Base-by-base conservation (phyloP, 495 filamentous ascomycete genomes). In the Hypoxylon rickii region DNA sequence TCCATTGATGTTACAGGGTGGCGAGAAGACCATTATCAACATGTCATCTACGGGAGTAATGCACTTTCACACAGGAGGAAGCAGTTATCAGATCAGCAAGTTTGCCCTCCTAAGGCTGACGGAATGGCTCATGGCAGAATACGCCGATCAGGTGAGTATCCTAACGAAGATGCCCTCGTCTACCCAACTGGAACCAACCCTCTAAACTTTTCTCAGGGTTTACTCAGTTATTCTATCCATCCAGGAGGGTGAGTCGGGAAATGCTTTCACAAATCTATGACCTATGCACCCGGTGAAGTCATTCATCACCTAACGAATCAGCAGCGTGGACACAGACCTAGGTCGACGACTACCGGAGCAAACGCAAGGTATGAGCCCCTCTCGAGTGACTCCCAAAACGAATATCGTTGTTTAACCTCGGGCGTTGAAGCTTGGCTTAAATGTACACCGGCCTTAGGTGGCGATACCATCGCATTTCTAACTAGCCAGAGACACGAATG, bases 1-100 rank as follows among this genome's bases (percentile, higher is more conserved):
- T 22, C 75, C 79, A 0, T 41, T 84, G 22, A 54, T 83, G 43
- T 51, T 79, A 36, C 68, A 71, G 38, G 73, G 70, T 5, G 69
- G 73, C 0, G 71, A 75, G 0, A 80, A 82, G 64, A 78, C 72
- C 0, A 70, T 82, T 38, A 56, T 83, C 31, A 78, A 71, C 32
- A 43, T 83, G 19, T 63, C 64, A 4, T 75, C 69, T 16, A 60
- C 74, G 7, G 80, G 75, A 1, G 76, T 73, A 0, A 66, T 72
- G 48, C 41, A 51, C 33, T 43, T 72, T 7, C 43, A 51, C 0
- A 58, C 61, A 0, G 71, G 71, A 0, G 65, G 51, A 10, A 75
- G 69, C 24, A 67, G 63, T 2, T 82, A 82, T 42, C 65, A 75
- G 46, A 68, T 64, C 10, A 70, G 61, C 22, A 83, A 84, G 56